These are phyloP conservation scores for Penicillium soppii DNA, from an alignment of 495 filamentous ascomycete genomes.

Conservation along the genomic window DNA sequence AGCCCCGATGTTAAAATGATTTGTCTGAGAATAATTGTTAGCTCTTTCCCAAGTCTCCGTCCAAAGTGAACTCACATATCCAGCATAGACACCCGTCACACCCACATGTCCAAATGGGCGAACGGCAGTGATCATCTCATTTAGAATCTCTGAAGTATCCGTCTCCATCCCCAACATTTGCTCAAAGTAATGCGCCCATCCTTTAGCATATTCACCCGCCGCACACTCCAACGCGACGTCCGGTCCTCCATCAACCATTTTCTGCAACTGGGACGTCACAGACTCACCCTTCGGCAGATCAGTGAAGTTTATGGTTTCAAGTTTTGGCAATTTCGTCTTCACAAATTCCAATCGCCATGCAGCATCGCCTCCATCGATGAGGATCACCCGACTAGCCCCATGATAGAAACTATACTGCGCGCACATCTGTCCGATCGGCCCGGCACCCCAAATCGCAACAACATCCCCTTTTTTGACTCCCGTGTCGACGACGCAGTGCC, in stretches of 20 bases:
- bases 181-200: slow-evolving; percentile 78
- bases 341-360: slow-evolving; percentile 68
- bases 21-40: slow-evolving; percentile 51
- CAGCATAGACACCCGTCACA: slow-evolving; percentile 80
- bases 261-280: slow-evolving; percentile 70
- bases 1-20: slow-evolving; percentile 80
- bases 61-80: slow-evolving; percentile 58
- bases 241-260: slow-evolving; percentile 66
- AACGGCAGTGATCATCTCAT: slow-evolving; percentile 81
- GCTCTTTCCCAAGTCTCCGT: background rate
- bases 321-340: slow-evolving; percentile 59
- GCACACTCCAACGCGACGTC: slow-evolving; percentile 84
- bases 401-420: slow-evolving; percentile 71
- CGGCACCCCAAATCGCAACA: slow-evolving; percentile 61
- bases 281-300: slow-evolving; percentile 52
- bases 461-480: slow-evolving; percentile 73
- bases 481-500: slow-evolving; percentile 81
- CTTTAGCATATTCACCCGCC: slow-evolving; percentile 82
- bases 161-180: slow-evolving; percentile 73
- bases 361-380: slow-evolving; percentile 70
- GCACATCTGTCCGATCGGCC: slow-evolving; percentile 74
- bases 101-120: slow-evolving; percentile 73
- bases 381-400: slow-evolving; percentile 73
- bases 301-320: slow-evolving; percentile 60
- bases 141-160: slow-evolving; percentile 81